Percentiles rank a stretch among this genome's conserved stretches.
Evolutionary conservation across 1,284 basidiomycete genomes (phyloP).

Genomic region (Lignosus rhinocerotis): DNA sequence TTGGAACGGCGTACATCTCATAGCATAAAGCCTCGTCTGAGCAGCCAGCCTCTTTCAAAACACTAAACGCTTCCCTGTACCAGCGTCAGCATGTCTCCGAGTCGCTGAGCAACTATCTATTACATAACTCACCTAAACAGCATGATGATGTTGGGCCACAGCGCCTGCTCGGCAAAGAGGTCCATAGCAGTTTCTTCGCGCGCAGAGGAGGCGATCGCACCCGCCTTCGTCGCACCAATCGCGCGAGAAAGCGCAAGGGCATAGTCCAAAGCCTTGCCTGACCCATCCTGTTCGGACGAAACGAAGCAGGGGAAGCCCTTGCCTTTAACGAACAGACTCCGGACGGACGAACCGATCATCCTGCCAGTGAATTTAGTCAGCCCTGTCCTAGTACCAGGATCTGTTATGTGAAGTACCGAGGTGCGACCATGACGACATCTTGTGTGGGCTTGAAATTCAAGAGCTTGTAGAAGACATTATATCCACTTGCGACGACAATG

Average conservation of each 20-base stretch:
- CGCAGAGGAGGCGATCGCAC: slow-evolving; percentile 65
- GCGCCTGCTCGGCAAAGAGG: slow-evolving; percentile 63
- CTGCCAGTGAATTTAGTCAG: slow-evolving; percentile 29
- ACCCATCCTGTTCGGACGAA: slow-evolving; percentile 63
- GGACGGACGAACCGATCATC: slow-evolving; percentile 67
- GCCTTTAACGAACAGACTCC: slow-evolving; percentile 59
- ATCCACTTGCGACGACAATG: slow-evolving; percentile 64
- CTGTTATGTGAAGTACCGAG: slow-evolving; percentile 41
- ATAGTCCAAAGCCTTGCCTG: slow-evolving; percentile 46
- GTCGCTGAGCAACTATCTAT: not conserved
- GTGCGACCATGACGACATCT: slow-evolving; percentile 68
- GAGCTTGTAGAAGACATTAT: slow-evolving; percentile 65
- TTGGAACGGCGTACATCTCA: slow-evolving; percentile 51
- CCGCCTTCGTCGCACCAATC: slow-evolving; percentile 64
- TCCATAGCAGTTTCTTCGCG: slow-evolving; percentile 70
- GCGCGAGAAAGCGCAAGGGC: slow-evolving; percentile 56
- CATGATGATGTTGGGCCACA: slow-evolving; percentile 70
- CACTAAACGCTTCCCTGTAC: slow-evolving; percentile 59
- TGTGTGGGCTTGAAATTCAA: slow-evolving; percentile 55
- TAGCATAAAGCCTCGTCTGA: slow-evolving; percentile 69
- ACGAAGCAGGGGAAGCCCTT: slow-evolving; percentile 68
- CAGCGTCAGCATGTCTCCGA: not conserved
- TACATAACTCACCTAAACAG: slow-evolving; percentile 49
- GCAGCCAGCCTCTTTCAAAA: slow-evolving; percentile 65
- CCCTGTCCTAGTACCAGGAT: not conserved